Conservation (phyloP, 352 stramenopile genomes). For the Globisporangium lucens region DNA sequence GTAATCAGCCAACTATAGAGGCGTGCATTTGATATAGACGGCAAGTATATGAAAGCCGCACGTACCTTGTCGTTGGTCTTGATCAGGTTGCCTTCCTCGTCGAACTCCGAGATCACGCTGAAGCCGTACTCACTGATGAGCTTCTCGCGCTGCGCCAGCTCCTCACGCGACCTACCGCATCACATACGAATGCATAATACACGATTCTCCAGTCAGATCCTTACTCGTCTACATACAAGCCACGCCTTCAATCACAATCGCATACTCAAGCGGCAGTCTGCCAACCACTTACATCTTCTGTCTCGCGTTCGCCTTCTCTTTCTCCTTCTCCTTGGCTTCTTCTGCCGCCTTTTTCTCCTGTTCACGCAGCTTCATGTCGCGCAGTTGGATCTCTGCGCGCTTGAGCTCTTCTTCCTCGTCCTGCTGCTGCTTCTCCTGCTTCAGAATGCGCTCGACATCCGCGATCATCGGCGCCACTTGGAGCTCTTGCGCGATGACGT, state of each 20-base stretch:
- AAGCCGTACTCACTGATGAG: slow-evolving; percentile 81
- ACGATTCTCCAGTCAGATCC: neutral
- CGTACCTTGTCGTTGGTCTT: slow-evolving; percentile 65
- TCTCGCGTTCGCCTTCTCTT: slow-evolving; percentile 53
- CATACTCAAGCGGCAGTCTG: neutral
- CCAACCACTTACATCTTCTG: slow-evolving; percentile 50
- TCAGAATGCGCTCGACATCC: slow-evolving; percentile 46
- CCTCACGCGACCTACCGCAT: slow-evolving; percentile 40
- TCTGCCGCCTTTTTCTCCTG: slow-evolving; percentile 60
- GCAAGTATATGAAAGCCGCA: too few species aligned
- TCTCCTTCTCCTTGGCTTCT: slow-evolving; percentile 48
- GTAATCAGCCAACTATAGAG: neutral
- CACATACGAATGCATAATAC: slow-evolving; percentile 1
- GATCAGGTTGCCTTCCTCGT: slow-evolving; percentile 82
- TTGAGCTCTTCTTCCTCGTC: slow-evolving; percentile 36
- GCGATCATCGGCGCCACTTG: slow-evolving; percentile 42
- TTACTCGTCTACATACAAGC: too few species aligned
- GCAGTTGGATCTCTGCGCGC: slow-evolving; percentile 43
- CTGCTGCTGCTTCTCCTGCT: slow-evolving; percentile 29
- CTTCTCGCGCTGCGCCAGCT: slow-evolving; percentile 68
- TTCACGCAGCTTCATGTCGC: slow-evolving; percentile 54
- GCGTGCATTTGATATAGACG: too few species aligned
- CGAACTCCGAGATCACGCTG: slow-evolving; percentile 74
- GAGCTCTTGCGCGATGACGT: slow-evolving; percentile 34
- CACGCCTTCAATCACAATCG: neutral